Evolutionary conservation across 768 basidiomycete genomes (phyloP), one percentile per base, ranked within the genome.

Genomic region (Multifurca ochricompacta): DNA sequence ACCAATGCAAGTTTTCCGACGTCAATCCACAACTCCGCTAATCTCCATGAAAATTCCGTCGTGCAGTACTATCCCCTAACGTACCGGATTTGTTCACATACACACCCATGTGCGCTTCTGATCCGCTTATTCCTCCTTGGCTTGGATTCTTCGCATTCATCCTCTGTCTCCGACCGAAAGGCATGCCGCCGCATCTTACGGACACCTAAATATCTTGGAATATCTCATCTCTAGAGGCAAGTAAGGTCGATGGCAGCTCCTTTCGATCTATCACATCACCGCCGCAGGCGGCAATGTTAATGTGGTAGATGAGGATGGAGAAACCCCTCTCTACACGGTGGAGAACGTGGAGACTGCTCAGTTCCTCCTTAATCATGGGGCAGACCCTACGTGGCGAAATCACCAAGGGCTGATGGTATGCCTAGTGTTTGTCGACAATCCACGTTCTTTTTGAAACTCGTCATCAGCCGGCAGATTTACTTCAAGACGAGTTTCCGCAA

Each of bases 151-250:
- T 32, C 30, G 21, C 50, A 27, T 19, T 62, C 46, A 49, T 60
- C 51, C 58, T 41, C 36, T n/a, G 44, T 19, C 52, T 41, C 36
- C 16, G 44, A n/a, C 52, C 39, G 4, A 7, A 59, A 90, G 87
- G 83, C 92, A 96, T 69, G 93, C 93, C 16, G 92, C 93, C 13
- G 92, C 93, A 1, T 95, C 92, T 1, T 96, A 95, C 64, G 89
- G 82, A 16, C 92, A 92, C 28, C 66, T 87, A 8, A 70, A 84
- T 43, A 67, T 93, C 37, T 72, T 96, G 31, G 75, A 81, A 13
- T 95, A 91, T 70, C 80, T 96, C 53, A 72, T 92, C 53, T 79
- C 81, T 13, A 75, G 74, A 66, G 88, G 88, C 85, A 49, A 42
- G 65, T 61, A 59, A 45, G 48, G 40, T 48, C 49, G 14, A 53